Percentiles rank a stretch among this genome's conserved stretches.
phyloP scores from a whole-genome alignment of 495 filamentous ascomycete genomes.

The Bathelium albidoporum region DNA sequence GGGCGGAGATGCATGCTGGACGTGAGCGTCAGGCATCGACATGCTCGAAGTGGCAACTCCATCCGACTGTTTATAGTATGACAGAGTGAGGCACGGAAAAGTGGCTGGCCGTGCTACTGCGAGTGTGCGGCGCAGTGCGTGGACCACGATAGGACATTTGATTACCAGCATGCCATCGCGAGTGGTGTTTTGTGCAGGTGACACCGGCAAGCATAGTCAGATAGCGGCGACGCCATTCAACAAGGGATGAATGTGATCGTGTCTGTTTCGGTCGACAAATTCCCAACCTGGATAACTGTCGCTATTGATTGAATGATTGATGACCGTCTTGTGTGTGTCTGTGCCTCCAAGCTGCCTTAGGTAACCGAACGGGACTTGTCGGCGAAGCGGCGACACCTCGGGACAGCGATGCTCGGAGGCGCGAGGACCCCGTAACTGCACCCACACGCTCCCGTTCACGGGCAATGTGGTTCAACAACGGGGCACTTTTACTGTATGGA shows the following conservation, averaged over 20 bases:
- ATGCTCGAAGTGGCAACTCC: not conserved
- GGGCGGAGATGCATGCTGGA: not conserved
- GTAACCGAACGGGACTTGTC: too few species aligned
- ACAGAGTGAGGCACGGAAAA: not conserved
- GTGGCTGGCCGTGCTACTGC: not conserved
- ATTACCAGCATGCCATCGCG: not conserved
- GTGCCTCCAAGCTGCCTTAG: too few species aligned
- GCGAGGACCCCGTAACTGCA: too few species aligned
- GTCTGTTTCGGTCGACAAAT: too few species aligned
- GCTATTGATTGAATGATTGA: too few species aligned
- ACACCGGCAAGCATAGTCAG: not conserved
- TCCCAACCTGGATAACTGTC: too few species aligned
- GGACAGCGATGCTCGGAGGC: too few species aligned
- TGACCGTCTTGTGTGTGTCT: too few species aligned
- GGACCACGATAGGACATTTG: too few species aligned
- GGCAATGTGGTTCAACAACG: not conserved
- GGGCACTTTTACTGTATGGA: not conserved
- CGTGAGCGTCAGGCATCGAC: not conserved
- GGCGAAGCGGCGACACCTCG: conserved; percentile 1
- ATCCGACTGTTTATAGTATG: not conserved
- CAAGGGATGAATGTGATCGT: too few species aligned
- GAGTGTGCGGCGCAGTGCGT: not conserved
- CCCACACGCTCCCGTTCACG: not conserved
- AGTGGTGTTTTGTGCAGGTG: not conserved
- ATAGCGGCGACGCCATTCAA: too few species aligned